Evolutionary conservation across 2,329 filamentous ascomycete species (phyloP).

Genomic region (Shiraia bambusicola): DNA sequence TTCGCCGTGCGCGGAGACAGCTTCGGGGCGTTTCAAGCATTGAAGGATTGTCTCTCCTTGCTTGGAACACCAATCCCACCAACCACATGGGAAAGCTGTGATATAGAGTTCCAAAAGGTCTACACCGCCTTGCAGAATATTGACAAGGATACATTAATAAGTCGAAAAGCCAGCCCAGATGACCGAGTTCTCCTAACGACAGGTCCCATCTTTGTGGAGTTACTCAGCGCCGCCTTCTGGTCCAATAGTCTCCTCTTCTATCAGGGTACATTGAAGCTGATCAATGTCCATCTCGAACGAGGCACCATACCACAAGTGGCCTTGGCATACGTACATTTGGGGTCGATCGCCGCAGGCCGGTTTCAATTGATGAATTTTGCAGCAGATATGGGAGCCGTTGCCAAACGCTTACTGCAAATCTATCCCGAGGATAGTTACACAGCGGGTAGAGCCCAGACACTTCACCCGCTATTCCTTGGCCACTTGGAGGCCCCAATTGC

Average conservation of each 20-base stretch:
- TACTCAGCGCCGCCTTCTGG: constrained; percentile 73
- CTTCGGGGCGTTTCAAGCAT: constrained; percentile 64
- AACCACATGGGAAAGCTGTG: constrained; percentile 73
- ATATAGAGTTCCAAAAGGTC: constrained; percentile 66
- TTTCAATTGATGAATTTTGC: constrained; percentile 72
- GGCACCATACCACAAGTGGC: constrained; percentile 71
- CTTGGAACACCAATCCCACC: constrained; percentile 68
- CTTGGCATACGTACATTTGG: constrained; percentile 67
- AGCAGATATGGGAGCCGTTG: constrained; percentile 63
- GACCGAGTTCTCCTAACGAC: constrained; percentile 62
- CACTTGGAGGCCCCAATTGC: constrained; percentile 67
- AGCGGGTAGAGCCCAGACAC: constrained; percentile 66
- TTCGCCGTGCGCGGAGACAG: constrained; percentile 73
- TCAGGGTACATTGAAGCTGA: constrained; percentile 66
- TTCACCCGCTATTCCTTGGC: constrained; percentile 69
- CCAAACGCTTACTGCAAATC: constrained; percentile 64
- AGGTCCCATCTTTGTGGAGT: constrained; percentile 70
- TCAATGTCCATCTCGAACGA: constrained; percentile 63
- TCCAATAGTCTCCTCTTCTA: constrained; percentile 72
- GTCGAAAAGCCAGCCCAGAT: constrained; percentile 40
- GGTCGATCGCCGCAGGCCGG: constrained; percentile 65
- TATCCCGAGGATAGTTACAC: constrained; percentile 60
- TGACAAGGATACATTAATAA: constrained; percentile 55
- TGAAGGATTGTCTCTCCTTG: constrained; percentile 68
- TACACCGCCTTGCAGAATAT: constrained; percentile 33